phyloP scores from a whole-genome alignment of 2,329 filamentous ascomycete species.

The Fusarium sp. region DNA sequence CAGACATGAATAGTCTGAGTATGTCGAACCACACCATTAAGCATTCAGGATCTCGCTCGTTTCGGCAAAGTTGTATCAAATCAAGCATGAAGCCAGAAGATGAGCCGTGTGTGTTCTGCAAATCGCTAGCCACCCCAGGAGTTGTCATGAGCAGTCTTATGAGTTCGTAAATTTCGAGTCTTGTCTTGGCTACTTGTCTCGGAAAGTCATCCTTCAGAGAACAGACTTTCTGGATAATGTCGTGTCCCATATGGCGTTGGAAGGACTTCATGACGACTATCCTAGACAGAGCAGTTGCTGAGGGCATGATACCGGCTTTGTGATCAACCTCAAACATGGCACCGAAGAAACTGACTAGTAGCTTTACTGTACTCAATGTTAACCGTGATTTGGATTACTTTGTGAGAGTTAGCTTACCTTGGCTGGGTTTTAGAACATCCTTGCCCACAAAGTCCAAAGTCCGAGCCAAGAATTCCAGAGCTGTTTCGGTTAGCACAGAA shows the following conservation, averaged over 20 bases:
- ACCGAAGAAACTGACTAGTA: slow-evolving; percentile 66
- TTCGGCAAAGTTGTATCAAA: slow-evolving; percentile 63
- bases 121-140: slow-evolving; percentile 56
- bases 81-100: slow-evolving; percentile 61
- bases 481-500: slow-evolving; percentile 48
- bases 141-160: slow-evolving; percentile 59
- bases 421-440: slow-evolving; percentile 61
- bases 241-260: slow-evolving; percentile 59
- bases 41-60: slow-evolving; percentile 68
- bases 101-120: slow-evolving; percentile 58
- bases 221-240: slow-evolving; percentile 63
- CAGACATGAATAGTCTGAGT: slow-evolving; percentile 57
- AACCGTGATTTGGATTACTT: not conserved
- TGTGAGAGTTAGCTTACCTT: slow-evolving; percentile 52
- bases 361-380: slow-evolving; percentile 51
- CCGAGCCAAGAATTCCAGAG: slow-evolving; percentile 66
- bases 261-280: slow-evolving; percentile 64
- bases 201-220: slow-evolving; percentile 68
- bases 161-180: slow-evolving; percentile 64
- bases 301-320: slow-evolving; percentile 68
- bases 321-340: slow-evolving; percentile 70
- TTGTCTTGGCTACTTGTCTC: slow-evolving; percentile 63
- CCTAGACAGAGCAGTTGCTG: slow-evolving; percentile 63
- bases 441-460: slow-evolving; percentile 63
- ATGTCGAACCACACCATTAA: slow-evolving; percentile 69